These are phyloP conservation scores for Magnusiomyces paraingens DNA, from an alignment of 1,139 yeast genomes.

Conservation along the genomic window DNA sequence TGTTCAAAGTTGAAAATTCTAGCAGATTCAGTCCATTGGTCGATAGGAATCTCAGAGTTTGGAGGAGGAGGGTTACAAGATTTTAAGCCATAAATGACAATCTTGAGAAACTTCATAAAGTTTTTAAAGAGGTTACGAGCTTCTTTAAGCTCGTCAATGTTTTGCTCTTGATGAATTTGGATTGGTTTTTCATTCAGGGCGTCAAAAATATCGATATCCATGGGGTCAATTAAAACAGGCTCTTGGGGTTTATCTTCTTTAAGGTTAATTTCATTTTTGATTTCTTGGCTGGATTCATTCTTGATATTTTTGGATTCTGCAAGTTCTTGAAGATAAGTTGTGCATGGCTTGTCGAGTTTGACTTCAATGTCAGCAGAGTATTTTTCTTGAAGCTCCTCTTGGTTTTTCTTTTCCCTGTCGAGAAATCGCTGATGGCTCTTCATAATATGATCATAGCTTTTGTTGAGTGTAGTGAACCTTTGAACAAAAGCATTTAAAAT, in stretches of 20 bases:
- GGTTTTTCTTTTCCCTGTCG: slow-evolving; percentile 19
- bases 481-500: slow-evolving; percentile 86
- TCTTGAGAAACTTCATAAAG: slow-evolving; percentile 80
- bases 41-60: slow-evolving; percentile 56
- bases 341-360: slow-evolving; percentile 3
- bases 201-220: slow-evolving; percentile 41
- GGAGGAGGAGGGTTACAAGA: slow-evolving; percentile 88
- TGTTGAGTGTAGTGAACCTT: slow-evolving; percentile 68
- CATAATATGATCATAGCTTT: slow-evolving; percentile 63
- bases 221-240: slow-evolving; percentile 6
- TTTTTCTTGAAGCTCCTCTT: slow-evolving; percentile 14
- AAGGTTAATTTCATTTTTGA: slow-evolving; percentile 27
- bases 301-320: slow-evolving; percentile 13
- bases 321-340: slow-evolving; percentile 15
- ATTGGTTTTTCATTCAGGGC: slow-evolving; percentile 45
- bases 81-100: slow-evolving; percentile 84
- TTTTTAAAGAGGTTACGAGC: slow-evolving; percentile 85
- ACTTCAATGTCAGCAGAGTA: slow-evolving; percentile 14
- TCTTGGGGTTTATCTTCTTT: slow-evolving; percentile 14
- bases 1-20: slow-evolving; percentile 80
- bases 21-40: slow-evolving; percentile 84
- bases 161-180: slow-evolving; percentile 35
- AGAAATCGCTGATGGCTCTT: slow-evolving; percentile 42
- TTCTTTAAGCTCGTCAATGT: slow-evolving; percentile 71
- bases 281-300: slow-evolving; percentile 15